These are phyloP conservation scores for Naganishia onofrii DNA, from an alignment of 768 basidiomycete species.

Conservation along the genomic window DNA sequence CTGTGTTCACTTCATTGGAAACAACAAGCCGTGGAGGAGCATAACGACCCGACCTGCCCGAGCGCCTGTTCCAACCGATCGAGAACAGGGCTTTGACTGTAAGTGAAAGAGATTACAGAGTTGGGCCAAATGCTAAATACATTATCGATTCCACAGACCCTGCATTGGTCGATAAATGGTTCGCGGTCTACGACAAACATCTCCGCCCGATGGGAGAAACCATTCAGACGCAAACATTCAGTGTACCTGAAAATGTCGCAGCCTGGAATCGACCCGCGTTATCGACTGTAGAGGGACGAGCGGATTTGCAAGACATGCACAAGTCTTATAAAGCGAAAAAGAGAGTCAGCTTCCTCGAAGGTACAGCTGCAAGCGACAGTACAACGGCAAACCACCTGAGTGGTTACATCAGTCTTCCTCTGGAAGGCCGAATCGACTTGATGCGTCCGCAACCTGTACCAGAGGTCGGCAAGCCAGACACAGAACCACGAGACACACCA, in stretches of 20 bases:
- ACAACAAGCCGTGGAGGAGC: constrained; percentile 90
- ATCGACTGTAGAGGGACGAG: constrained; percentile 44
- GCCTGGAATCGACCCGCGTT: constrained; percentile 65
- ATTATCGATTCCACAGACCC: constrained; percentile 38
- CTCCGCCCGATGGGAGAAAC: constrained; percentile 63
- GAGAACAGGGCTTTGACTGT: constrained; percentile 47
- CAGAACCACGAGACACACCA: neutral
- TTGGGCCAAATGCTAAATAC: neutral
- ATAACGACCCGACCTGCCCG: constrained; percentile 68
- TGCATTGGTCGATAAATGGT: constrained; percentile 86
- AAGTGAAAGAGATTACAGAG: constrained; percentile 24
- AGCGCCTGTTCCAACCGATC: constrained; percentile 42
- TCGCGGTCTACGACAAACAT: constrained; percentile 79
- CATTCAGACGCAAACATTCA: constrained; percentile 54
- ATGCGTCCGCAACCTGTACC: constrained; percentile 61
- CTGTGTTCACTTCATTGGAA: constrained; percentile 88
- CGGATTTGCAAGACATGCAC: constrained; percentile 63
- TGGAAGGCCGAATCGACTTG: constrained; percentile 83
- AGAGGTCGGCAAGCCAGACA: constrained; percentile 24
- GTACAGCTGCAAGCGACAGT: constrained; percentile 32
- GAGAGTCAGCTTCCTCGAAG: constrained; percentile 10
- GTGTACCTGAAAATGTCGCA: constrained; percentile 66
- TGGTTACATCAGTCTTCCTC: constrained; percentile 71
- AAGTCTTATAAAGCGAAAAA: constrained; percentile 7
- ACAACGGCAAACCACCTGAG: constrained; percentile 63